Base-by-base conservation (phyloP, 1,139 yeast species). In the Debaryomycetaceae sp. region DNA sequence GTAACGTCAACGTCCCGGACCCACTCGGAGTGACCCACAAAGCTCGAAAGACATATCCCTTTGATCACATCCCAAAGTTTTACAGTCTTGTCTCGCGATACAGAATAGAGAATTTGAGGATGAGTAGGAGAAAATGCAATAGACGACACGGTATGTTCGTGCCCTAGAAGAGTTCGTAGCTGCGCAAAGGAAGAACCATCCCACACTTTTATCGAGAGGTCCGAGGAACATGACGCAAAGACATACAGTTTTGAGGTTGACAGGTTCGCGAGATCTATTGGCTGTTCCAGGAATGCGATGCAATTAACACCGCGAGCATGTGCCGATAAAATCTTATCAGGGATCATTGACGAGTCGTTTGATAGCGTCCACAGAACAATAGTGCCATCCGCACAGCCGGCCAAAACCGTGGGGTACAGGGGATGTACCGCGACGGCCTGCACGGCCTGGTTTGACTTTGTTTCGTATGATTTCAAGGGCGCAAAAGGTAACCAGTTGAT, bases 1-100 rank as follows among this genome's bases (percentile, higher is more conserved):
- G 46, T 47, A 3, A 51, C 65, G 35, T 74, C 78, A 5, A 85
- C 48, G 15, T 72, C 64, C 39, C 95, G 62, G 7, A 85, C 86
- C 97, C 97, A 87, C 41, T 85, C 95, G 20, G 83, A 69, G 50
- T 87, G 96, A 1, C 90, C 92, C 6, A 68, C 60, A 36, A 83
- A 73, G 2, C 81, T 72, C 35, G 69, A 66, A 18, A 72, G 45
- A 34, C 87, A 74, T 58, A 70, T 74, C 0, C 95, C 96, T 4
- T 73, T 65, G 12, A 60, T 53, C 13, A 77, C 52, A 45, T 85
- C 92, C 96, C 96, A 87, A 2, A 79, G 51, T 37, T 77, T 75
- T 3, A 83, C 67, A 0, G 83, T 59, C 15, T 64, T 65, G 49
- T 87, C 97, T 36, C 96, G 62, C 3, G 95, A 82, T 13, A 77